Conservation (phyloP, 1,139 yeast genomes). For the Hyphopichia wangnamkhiaoensis region DNA sequence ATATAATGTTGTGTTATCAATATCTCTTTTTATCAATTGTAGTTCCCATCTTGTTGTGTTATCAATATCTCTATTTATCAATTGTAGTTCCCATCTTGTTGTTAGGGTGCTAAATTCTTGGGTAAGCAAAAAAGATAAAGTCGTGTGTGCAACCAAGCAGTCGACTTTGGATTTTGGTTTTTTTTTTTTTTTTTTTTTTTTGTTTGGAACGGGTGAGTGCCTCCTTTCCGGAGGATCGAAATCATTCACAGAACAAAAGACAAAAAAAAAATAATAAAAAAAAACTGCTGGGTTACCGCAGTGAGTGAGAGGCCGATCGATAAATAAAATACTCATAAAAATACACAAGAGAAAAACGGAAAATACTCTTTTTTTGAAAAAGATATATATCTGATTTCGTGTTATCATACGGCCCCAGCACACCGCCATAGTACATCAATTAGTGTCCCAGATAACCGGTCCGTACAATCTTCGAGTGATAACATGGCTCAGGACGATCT, state of each 20-base stretch:
- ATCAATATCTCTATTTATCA: no score
- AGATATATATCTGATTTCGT: background rate
- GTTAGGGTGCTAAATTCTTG: no score
- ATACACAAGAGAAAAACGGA: background rate
- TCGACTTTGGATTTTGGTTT: no score
- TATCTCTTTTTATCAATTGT: no score
- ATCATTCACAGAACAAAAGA: no score
- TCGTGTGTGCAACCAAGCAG: background rate
- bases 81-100: no score
- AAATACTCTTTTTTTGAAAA: background rate
- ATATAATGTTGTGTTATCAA: no score
- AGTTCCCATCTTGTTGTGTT: no score
- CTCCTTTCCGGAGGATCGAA: no score
- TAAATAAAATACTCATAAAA: no score
- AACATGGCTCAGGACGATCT: background rate
- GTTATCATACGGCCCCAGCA: background rate
- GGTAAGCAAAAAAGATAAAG: background rate
- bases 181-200: no score
- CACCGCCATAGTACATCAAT: background rate
- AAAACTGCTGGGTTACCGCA: background rate
- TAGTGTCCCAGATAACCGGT: background rate
- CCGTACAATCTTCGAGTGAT: background rate
- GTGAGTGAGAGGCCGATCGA: background rate
- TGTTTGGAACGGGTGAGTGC: no score
- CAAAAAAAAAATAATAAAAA: background rate